Percentiles rank a stretch among this genome's conserved stretches.
phyloP scores from a whole-genome alignment of 2,329 filamentous ascomycete species.

The Phialocephala sp. region DNA sequence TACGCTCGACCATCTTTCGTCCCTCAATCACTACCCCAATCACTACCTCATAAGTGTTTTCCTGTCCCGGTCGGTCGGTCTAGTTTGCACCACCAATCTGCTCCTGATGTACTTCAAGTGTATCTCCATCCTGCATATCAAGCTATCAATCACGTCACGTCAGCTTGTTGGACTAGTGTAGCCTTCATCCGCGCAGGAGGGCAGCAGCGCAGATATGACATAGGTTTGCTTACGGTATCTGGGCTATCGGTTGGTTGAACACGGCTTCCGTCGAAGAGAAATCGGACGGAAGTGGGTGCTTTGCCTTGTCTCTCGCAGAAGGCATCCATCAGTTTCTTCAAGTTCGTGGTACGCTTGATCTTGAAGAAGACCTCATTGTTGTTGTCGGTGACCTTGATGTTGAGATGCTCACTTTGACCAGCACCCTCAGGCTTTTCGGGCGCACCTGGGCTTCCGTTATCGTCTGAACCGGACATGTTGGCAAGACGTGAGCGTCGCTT shows the following conservation, averaged over 20 bases:
- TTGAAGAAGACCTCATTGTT: constrained; percentile 99
- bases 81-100: constrained; percentile 78
- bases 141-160: constrained; percentile 61
- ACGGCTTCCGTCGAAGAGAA: constrained; percentile 94
- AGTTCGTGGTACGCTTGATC: constrained; percentile 94
- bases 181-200: neutral
- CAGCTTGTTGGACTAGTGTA: neutral
- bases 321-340: constrained; percentile 98
- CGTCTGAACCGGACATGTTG: constrained; percentile 45
- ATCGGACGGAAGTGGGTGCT: constrained; percentile 80
- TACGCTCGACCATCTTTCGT: neutral
- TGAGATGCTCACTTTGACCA: constrained; percentile 76
- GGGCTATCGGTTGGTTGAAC: constrained; percentile 90
- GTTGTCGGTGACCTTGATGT: constrained; percentile 99
- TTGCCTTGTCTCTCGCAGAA: constrained; percentile 98
- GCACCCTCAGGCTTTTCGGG: constrained; percentile 41
- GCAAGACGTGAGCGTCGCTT: neutral
- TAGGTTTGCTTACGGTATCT: constrained; percentile 73
- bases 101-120: constrained; percentile 96
- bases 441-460: constrained; percentile 54
- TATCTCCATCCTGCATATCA: constrained; percentile 96
- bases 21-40: neutral
- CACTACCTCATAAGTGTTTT: neutral
- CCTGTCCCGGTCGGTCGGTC: constrained; percentile 21
- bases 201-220: neutral